A percentile compares a stretch with the other conserved stretches of the same genome.
Conservation (phyloP, 1,139 yeast genomes). For the Yamadazyma diddensiae region DNA sequence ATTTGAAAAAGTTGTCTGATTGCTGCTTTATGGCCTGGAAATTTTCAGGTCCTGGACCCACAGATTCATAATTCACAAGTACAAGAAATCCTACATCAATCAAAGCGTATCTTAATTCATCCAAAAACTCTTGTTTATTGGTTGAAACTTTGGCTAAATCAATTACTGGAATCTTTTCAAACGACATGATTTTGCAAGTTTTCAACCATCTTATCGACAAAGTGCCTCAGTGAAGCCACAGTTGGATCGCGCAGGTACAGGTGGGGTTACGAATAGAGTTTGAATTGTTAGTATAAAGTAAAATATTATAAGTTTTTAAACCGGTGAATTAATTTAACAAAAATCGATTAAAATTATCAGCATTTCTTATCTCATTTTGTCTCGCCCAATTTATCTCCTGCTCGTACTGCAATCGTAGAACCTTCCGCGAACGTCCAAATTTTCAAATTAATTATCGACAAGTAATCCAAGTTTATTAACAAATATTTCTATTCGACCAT, state of each 20-base stretch:
- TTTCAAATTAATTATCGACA: neutral
- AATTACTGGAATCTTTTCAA: slow-evolving; percentile 31
- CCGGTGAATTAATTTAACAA: no score
- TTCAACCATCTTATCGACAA: no score
- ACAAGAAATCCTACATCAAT: slow-evolving; percentile 63
- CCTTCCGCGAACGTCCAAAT: slow-evolving; percentile 1
- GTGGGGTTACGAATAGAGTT: no score
- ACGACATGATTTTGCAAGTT: slow-evolving; percentile 19
- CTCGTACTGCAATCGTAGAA: neutral
- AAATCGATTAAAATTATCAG: no score
- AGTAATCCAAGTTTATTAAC: neutral
- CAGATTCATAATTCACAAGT: slow-evolving; percentile 40
- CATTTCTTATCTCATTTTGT: neutral
- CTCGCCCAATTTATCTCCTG: neutral
- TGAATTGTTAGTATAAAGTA: no score
- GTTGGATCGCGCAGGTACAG: no score
- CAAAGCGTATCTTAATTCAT: slow-evolving; percentile 49
- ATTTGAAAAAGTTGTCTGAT: slow-evolving; percentile 48
- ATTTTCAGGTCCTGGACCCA: slow-evolving; percentile 33
- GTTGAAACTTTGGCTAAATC: slow-evolving; percentile 29
- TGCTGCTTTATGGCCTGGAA: slow-evolving; percentile 40
- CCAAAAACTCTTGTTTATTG: slow-evolving; percentile 43
- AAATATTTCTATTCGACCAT: no score
- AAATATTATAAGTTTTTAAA: no score
- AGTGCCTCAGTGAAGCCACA: no score